Conservation (phyloP, 495 filamentous ascomycete species). For the Trichoderma reesei region DNA sequence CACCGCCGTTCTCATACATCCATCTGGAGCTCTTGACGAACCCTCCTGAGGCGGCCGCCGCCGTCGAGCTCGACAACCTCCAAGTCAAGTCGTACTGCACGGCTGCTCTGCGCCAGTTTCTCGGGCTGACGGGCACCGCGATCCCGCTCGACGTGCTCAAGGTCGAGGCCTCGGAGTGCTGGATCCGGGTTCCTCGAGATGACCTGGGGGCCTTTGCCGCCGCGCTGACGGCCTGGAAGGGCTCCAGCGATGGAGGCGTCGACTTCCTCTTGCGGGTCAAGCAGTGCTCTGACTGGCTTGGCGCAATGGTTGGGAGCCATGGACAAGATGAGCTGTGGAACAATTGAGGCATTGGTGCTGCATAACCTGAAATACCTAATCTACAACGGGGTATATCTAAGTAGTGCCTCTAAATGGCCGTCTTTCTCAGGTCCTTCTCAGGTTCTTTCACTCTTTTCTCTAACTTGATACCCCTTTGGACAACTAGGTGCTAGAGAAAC, state of each 20-base stretch:
- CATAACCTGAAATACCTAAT: not conserved
- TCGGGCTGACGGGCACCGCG: constrained; percentile 65
- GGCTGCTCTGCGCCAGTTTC: constrained; percentile 65
- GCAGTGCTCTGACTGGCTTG: constrained; percentile 38
- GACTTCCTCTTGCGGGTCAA: constrained; percentile 25
- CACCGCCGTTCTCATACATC: constrained; percentile 31
- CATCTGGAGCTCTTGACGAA: constrained; percentile 26
- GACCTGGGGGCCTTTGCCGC: constrained; percentile 50
- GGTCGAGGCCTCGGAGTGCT: constrained; percentile 45
- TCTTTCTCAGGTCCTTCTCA: not conserved
- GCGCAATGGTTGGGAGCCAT: constrained; percentile 29
- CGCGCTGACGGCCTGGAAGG: constrained; percentile 58
- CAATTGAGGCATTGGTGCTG: constrained; percentile 14
- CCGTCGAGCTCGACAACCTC: constrained; percentile 52
- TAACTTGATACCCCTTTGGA: not conserved
- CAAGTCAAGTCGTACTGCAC: constrained; percentile 65
- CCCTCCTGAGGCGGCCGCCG: constrained; percentile 1
- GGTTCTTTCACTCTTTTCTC: not conserved
- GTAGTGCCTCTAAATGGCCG: constrained; percentile 2
- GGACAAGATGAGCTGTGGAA: constrained; percentile 30
- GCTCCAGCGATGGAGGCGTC: constrained; percentile 41
- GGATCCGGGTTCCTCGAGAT: constrained; percentile 65
- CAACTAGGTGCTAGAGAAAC: not conserved
- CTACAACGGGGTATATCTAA: constrained; percentile 8
- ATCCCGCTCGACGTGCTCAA: constrained; percentile 77